phyloP scores from a whole-genome alignment of 2,329 filamentous ascomycete species.

The Fusarium concolor region DNA sequence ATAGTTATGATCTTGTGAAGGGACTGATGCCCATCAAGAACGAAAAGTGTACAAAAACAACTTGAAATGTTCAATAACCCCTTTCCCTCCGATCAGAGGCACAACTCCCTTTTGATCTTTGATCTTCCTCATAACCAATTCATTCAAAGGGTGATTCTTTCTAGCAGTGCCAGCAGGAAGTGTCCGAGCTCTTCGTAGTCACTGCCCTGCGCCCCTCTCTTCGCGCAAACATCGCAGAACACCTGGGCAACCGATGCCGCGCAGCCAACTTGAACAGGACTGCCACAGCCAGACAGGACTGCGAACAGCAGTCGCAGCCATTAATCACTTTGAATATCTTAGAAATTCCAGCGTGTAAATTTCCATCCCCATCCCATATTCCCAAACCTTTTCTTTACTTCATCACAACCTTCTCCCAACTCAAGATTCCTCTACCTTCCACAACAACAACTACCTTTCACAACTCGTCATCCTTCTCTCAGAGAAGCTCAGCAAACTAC shows the following conservation, averaged over 20 bases:
- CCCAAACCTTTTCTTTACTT: neutral
- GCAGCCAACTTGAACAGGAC: neutral
- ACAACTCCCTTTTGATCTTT: too few species aligned
- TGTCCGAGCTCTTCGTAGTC: neutral
- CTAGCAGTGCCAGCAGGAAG: neutral
- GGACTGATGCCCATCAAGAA: neutral
- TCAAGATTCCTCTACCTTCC: neutral
- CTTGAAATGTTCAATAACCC: neutral
- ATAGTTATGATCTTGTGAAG: rapidly evolving
- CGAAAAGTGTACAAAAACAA: neutral
- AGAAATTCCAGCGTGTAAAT: neutral
- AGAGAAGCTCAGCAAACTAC: too few species aligned
- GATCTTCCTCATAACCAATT: rapidly evolving
- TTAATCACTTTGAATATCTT: neutral
- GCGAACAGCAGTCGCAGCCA: rapidly evolving
- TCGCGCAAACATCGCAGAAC: neutral
- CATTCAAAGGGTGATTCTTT: rapidly evolving
- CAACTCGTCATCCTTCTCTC: too few species aligned
- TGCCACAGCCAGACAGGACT: neutral
- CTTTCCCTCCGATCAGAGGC: neutral
- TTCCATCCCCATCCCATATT: neutral
- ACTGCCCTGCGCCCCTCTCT: too few species aligned
- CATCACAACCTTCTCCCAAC: neutral
- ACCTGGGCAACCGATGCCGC: neutral
- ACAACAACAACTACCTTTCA: neutral